A percentile compares a stretch with the other conserved stretches of the same genome.
Evolutionary conservation across 1,284 basidiomycete species (phyloP).

Genomic region (Volvariella surrecta): DNA sequence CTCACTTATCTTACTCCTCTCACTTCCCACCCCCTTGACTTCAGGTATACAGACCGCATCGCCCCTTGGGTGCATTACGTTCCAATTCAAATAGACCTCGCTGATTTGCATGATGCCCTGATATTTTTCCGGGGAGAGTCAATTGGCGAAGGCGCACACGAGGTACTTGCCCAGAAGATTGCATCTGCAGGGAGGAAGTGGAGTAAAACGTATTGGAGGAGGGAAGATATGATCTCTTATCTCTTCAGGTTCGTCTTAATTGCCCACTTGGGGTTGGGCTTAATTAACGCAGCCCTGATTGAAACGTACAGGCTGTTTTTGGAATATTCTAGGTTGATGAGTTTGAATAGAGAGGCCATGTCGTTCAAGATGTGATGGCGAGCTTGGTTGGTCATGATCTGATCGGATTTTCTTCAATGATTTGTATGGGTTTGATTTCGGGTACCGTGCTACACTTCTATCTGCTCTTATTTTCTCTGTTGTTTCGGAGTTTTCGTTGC

Average conservation of each 20-base stretch:
- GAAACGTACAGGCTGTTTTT: constrained; percentile 17
- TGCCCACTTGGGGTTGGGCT: neutral
- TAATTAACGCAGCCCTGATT: neutral
- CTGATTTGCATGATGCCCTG: constrained; percentile 50
- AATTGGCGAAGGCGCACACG: constrained; percentile 43
- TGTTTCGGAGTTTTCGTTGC: no score
- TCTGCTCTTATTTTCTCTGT: no score
- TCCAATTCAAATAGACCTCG: constrained; percentile 48
- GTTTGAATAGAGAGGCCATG: constrained; percentile 36
- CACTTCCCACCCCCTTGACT: no score
- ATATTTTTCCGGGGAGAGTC: constrained; percentile 52
- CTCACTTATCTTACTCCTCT: neutral
- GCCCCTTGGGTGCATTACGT: constrained; percentile 59
- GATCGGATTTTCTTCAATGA: no score
- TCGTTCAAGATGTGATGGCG: constrained; percentile 11
- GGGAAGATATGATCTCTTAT: constrained; percentile 58
- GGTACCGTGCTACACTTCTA: no score
- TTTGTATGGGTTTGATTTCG: no score
- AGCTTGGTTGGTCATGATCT: no score
- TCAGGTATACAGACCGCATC: constrained; percentile 36
- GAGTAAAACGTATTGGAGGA: constrained; percentile 54
- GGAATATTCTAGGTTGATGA: constrained; percentile 43
- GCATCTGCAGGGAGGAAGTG: constrained; percentile 47
- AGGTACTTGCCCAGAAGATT: constrained; percentile 47
- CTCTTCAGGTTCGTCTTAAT: constrained; percentile 15